Evolutionary conservation across 176 grass and related monocot species (phyloP).

Genomic region (sorghum (Sorghum bicolor)): Sorghum_bicolor_NCBIv3 NC_012875.2:53433501-53434000

Average conservation of each 20-base stretch:
- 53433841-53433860: constrained; percentile 20
- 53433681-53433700: constrained; percentile 52
- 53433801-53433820: constrained; percentile 42
- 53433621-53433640: constrained; percentile 2
- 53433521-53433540: no score
- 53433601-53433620: not conserved
- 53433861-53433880: not conserved
- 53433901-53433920: not conserved
- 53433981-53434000: not conserved
- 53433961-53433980: not conserved
- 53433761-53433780: not conserved
- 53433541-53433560: no score
- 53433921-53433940: not conserved
- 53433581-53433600: not conserved
- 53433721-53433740: not conserved
- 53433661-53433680: not conserved
- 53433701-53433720: constrained; percentile 18
- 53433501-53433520: no score
- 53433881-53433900: not conserved
- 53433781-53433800: not conserved
- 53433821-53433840: constrained; percentile 40
- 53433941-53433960: not conserved
- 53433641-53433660: not conserved
- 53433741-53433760: constrained; percentile 19
- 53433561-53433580: no score